phyloP scores from a whole-genome alignment of 1,284 basidiomycete species.

The Tylopilus sp. region DNA sequence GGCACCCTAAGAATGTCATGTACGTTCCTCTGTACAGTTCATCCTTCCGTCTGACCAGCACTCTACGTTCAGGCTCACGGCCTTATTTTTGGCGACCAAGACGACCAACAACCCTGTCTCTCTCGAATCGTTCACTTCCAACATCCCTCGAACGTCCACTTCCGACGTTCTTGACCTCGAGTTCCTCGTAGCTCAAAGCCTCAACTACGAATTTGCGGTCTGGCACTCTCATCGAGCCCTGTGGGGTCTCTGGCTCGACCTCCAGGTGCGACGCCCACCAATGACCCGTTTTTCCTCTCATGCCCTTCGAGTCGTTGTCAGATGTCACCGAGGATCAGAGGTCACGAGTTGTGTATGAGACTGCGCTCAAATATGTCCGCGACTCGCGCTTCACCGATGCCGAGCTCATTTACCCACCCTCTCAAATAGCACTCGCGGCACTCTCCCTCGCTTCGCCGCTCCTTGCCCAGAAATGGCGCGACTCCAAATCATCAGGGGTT shows the following conservation, averaged over 20 bases:
- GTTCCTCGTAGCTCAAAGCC: constrained; percentile 90
- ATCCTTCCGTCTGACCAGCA: constrained; percentile 5
- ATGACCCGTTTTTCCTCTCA: constrained; percentile 12
- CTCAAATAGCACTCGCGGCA: constrained; percentile 89
- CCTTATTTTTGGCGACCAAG: constrained; percentile 93
- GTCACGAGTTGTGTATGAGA: constrained; percentile 50
- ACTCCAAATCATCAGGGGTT: constrained; percentile 42
- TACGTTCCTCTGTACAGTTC: constrained; percentile 40
- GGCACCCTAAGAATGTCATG: constrained; percentile 99
- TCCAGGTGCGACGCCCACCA: constrained; percentile 58
- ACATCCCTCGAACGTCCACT: constrained; percentile 74
- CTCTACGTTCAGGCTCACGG: constrained; percentile 69
- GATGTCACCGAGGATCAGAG: constrained; percentile 41
- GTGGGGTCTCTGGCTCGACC: constrained; percentile 86
- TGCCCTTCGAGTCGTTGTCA: constrained; percentile 45
- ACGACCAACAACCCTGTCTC: constrained; percentile 92
- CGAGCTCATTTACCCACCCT: constrained; percentile 88
- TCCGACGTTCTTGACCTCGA: constrained; percentile 88
- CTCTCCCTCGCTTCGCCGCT: constrained; percentile 61
- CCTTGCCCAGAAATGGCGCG: constrained; percentile 62
- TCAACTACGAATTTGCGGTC: constrained; percentile 89
- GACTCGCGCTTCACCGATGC: constrained; percentile 82
- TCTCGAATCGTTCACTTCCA: constrained; percentile 75
- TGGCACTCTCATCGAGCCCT: constrained; percentile 88
- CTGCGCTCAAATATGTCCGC: constrained; percentile 59